Evolutionary conservation across 805 yeast species (phyloP), one percentile per base, ranked within the genome.

Genomic region (Wickerhamiella galacta): DNA sequence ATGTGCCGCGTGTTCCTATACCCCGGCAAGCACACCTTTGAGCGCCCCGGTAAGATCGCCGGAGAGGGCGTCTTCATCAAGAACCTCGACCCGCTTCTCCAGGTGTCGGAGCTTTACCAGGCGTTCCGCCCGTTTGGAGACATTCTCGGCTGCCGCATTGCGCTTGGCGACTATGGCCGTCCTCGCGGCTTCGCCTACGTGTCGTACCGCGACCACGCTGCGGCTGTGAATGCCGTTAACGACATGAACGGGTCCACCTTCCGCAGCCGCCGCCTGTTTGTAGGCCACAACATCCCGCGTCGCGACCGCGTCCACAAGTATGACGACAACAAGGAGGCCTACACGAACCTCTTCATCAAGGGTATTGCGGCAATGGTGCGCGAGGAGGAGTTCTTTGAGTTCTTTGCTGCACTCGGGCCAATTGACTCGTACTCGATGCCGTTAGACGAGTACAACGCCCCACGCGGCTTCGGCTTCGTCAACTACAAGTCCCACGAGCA

Each of bases 61-160:
- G n/a, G n/a, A n/a, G n/a, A n/a, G n/a, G 47, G 47, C 24, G 36
- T 85, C 41, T 85, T 77, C 60, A 78, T 78, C 49, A 85, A 83
- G 66, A 80, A 85, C 71, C 65, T 85, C 48, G 72, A 68, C 46
- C 44, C 65, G 28, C 82, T 72, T 42, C 71, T 70, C 56, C 53
- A 76, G 34, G 52, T 45, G 11, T 37, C 45, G 31, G 39, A 49
- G 34, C 37, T 47, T 26, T 45, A 40, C 30, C 31, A 36, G 11
- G 25, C 19, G 7, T 44, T 47, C 36, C 20, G 27, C 25, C 24
- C 24, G 23, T 43, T 36, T 31, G 51, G 51, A 20, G 7, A 20
- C 1, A 40, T 47, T 12, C 20, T 36, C 14, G 41, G 37, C 22
- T 42, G 48, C 33, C 41, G 46, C 19, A 33, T 46, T 20, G 49